Evolutionary conservation across 2,329 filamentous ascomycete genomes (phyloP), one percentile per base, ranked within the genome.

Genomic region (Endoconidiophora polonica): DNA sequence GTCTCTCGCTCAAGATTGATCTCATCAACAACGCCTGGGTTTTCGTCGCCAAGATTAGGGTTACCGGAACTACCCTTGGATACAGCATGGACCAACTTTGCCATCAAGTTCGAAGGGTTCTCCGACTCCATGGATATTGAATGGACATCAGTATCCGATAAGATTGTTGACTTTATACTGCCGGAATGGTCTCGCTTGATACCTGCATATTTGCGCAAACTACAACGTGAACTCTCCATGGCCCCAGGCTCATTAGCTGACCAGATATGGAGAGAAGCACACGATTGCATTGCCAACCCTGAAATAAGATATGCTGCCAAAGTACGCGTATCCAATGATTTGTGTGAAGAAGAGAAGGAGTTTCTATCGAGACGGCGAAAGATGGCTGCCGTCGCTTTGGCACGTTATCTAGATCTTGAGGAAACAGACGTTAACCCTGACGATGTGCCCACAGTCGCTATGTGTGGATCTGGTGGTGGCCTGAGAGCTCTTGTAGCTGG

Each of bases 391-490:
- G 76, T 75, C 50, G 87, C 86, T 4, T 68, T 98, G 47, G 86
- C 88, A 2, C 79, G 71, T 47, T 98, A 96, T 60, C 74, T 98
- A 0, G 78, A 75, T 26, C 68, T 98, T 4, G 69, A 81, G 0
- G 86, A 88, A 60, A 70, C 76, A 12, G 83, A 90, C 2, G 78
- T 98, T n/a, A 78, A 96, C 59, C 85, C 86, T 0, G 86, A 94
- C 44, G 91, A 98, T 66, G 81, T 96, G 5, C 91, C 91, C 1
- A 79, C 81, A 2, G 95, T 98, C 61, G 90, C 90, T 38, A 81
- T 96, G 68, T 94, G 90, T 58, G 88, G 88, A 6, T 96, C 90
- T 2, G 91, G 91, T 7, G 91, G 91, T 51, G 91, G 91, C 0
- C 66, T 98, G 44, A 74, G 91, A 46, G 91, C 91, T 1, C 73